These are phyloP conservation scores for Schizochytrium sp. DNA, from an alignment of 108 stramenopile genomes.

Conservation along the genomic window DNA sequence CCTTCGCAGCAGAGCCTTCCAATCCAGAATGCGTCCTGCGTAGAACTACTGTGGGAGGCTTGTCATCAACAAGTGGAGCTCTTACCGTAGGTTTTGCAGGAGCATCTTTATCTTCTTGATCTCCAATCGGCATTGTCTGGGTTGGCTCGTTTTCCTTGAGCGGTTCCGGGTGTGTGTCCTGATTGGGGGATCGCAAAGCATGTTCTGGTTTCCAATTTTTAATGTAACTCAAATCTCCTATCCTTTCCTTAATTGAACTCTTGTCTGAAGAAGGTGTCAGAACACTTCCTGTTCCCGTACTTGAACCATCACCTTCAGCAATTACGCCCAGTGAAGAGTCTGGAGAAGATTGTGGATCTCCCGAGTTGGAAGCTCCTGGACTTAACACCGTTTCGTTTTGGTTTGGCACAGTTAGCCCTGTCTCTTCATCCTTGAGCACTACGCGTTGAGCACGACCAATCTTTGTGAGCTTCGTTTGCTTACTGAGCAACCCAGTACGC, in stretches of 20 bases:
- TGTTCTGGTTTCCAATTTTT: constrained; percentile 36
- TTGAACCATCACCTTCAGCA: too few species aligned
- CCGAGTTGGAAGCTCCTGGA: too few species aligned
- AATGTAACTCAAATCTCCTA: constrained; percentile 47
- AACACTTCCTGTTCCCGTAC: too few species aligned
- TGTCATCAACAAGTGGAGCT: neutral
- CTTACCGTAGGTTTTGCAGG: neutral
- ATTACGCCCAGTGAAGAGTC: too few species aligned
- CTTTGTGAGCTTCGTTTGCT: constrained; percentile 12
- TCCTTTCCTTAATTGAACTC: neutral
- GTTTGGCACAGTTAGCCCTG: neutral
- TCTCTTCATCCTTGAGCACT: neutral
- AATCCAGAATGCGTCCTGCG: neutral
- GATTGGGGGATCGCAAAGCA: neutral
- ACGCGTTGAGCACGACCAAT: constrained; percentile 25
- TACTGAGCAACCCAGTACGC: neutral
- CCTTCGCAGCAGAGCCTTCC: neutral
- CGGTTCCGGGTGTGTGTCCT: neutral
- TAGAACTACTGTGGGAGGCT: neutral
- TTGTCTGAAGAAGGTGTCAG: too few species aligned
- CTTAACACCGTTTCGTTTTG: too few species aligned
- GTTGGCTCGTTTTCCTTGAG: neutral
- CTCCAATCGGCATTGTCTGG: neutral
- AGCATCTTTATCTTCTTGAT: neutral
- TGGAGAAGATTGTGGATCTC: too few species aligned